Percentiles rank a stretch among this genome's conserved stretches.
Evolutionary conservation across 176 grass and related monocot genomes (phyloP).

Genomic region (Puccinellia tenuiflora): DNA sequence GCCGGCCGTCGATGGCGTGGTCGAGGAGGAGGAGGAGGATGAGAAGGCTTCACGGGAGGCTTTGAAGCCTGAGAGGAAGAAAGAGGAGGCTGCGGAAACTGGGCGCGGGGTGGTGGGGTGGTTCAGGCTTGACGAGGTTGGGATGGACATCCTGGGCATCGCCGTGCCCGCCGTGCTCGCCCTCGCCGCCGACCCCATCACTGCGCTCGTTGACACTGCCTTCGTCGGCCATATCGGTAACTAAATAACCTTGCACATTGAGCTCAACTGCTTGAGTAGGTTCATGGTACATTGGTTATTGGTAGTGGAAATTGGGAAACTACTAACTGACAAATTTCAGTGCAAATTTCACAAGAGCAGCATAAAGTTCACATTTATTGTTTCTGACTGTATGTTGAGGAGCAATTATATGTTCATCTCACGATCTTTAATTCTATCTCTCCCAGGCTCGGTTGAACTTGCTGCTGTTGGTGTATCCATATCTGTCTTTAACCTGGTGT

Average conservation of each 20-base stretch:
- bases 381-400: not conserved
- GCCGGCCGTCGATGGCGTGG: constrained; percentile 3
- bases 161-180: constrained; percentile 46
- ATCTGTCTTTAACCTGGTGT: constrained; percentile 89
- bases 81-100: not conserved
- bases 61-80: not conserved
- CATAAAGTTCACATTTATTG: not conserved
- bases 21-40: not conserved
- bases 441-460: constrained; percentile 68
- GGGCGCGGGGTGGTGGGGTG: not conserved
- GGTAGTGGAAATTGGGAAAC: not conserved
- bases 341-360: not conserved
- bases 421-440: not conserved
- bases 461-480: constrained; percentile 77
- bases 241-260: not conserved
- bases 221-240: constrained; percentile 67
- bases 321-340: not conserved
- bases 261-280: not conserved
- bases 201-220: constrained; percentile 61
- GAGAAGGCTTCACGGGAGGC: not conserved
- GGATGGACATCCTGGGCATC: constrained; percentile 41
- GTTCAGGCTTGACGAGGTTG: constrained; percentile 33
- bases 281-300: not conserved
- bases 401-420: not conserved
- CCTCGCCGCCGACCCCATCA: constrained; percentile 56